Base-by-base conservation (phyloP, 2,329 filamentous ascomycete species). In the Diaporthe citri region DNA sequence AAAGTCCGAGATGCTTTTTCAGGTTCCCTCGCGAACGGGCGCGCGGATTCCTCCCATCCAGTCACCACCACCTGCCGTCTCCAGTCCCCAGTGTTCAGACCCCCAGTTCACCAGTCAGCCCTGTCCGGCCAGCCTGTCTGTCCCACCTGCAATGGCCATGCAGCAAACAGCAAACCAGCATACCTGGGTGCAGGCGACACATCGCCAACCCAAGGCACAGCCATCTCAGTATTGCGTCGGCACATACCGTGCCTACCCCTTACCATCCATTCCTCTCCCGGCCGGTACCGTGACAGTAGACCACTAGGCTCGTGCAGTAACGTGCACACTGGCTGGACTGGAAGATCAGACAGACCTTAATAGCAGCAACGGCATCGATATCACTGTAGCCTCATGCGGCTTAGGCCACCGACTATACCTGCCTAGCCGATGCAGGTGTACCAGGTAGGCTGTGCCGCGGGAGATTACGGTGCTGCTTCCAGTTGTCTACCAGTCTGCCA, bases 1-100 rank as follows among this genome's bases (percentile, higher is more conserved):
- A 69, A 22, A 55, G 48, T 55, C 46, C 48, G 46, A 64, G 46
- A 64, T 72, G 57, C 71, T 55, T 72, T 64, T 72, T 72, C 60
- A 52, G 57, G 70, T 36, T 59, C 41, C 25, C 69, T 71, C 25
- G 51, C 66, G 66, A 34, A 71, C 55, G 39, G 52, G 43, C 51
- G 36, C 31, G 28, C 36, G 52, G 41, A 12, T 39, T 48, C 41
- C 55, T 57, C 52, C 52, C 51, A 15, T 25, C 43, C 70, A 60
- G 28, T 72, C 70, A 34, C 41, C 60, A 48, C 22, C 48, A 15
- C 12, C 36, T 17, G 34, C n/a, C 43, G 59, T 62, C 57, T 41
- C 57, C 57, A 60, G 36, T 41, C 36, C 36, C 59, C 36, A 28
- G 36, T 36, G 41, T 15, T 34, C 41, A 34, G 17, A 10, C 41